phyloP scores from a whole-genome alignment of 2,329 filamentous ascomycete species.

The Cercospora brassicicola region DNA sequence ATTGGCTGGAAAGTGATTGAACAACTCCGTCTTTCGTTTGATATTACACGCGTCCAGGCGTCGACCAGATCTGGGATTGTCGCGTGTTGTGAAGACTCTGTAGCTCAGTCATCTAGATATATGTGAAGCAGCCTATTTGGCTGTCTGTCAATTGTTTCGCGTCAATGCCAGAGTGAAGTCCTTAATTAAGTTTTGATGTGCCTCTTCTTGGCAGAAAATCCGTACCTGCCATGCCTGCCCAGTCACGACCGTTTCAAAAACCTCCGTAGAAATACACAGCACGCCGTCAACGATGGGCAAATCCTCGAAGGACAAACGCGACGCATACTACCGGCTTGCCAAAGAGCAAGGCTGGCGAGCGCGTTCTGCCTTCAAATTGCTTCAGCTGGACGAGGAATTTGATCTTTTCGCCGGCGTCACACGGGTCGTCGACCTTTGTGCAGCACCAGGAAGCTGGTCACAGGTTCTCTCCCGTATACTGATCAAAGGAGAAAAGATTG shows the following conservation, averaged over 20 bases:
- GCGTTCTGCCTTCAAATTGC: slow-evolving; percentile 91
- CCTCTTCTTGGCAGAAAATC: neutral
- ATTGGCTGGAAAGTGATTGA: slow-evolving; percentile 55
- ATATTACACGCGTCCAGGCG: neutral
- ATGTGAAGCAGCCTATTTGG: neutral
- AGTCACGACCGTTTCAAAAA: neutral
- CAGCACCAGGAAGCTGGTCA: slow-evolving; percentile 94
- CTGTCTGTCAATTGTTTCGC: neutral
- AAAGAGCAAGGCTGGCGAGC: slow-evolving; percentile 99
- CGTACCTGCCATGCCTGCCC: neutral
- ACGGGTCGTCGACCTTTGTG: slow-evolving; percentile 91
- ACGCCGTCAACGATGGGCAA: slow-evolving; percentile 52
- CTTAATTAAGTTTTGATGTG: neutral
- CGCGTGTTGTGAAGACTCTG: neutral
- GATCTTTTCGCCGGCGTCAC: slow-evolving; percentile 88
- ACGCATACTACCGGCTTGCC: slow-evolving; percentile 94
- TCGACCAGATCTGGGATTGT: neutral
- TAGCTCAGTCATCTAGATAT: neutral
- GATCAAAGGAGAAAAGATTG: slow-evolving; percentile 91
- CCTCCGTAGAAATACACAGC: neutral
- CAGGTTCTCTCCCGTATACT: slow-evolving; percentile 91
- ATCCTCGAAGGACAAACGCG: slow-evolving; percentile 97
- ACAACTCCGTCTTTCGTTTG: neutral
- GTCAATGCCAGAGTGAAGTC: neutral
- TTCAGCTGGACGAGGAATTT: slow-evolving; percentile 95